Evolutionary conservation across 1,284 basidiomycete species (phyloP).

Genomic region (Apiotrichum gracile): DNA sequence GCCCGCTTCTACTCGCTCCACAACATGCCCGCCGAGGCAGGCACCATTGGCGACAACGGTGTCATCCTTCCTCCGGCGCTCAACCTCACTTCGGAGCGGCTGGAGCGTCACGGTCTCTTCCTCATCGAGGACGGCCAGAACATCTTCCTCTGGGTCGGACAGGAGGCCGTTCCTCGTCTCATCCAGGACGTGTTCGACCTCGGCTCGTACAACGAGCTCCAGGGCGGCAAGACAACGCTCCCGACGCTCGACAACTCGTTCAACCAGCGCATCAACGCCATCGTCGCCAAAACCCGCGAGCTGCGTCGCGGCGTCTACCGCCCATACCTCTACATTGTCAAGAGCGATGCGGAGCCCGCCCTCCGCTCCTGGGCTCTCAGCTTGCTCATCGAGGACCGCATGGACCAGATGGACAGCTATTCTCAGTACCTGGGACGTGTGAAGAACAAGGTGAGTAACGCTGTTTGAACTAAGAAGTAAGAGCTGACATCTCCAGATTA

Average conservation of each 20-base stretch:
- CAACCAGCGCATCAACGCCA: slow-evolving; percentile 85
- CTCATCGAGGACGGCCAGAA: slow-evolving; percentile 97
- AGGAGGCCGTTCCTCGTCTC: slow-evolving; percentile 92
- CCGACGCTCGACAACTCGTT: slow-evolving; percentile 86
- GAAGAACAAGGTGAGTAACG: slow-evolving; percentile 60
- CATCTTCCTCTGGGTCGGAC: slow-evolving; percentile 95
- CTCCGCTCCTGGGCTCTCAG: slow-evolving; percentile 92
- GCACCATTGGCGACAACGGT: slow-evolving; percentile 40
- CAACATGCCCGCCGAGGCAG: slow-evolving; percentile 63
- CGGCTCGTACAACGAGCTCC: slow-evolving; percentile 76
- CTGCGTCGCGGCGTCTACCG: slow-evolving; percentile 73
- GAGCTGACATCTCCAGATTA: background rate
- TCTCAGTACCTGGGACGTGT: slow-evolving; percentile 79
- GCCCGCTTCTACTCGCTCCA: slow-evolving; percentile 93
- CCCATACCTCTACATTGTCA: slow-evolving; percentile 94
- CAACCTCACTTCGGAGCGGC: slow-evolving; percentile 83
- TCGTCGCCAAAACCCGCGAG: slow-evolving; percentile 88
- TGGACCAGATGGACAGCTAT: slow-evolving; percentile 91
- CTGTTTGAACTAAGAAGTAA: too few species aligned
- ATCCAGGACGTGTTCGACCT: slow-evolving; percentile 91
- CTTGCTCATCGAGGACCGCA: slow-evolving; percentile 89
- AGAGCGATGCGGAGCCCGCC: slow-evolving; percentile 94
- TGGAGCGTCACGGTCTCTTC: slow-evolving; percentile 93
- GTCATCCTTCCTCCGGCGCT: slow-evolving; percentile 54
- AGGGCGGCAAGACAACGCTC: slow-evolving; percentile 88